A percentile compares a stretch with the other conserved stretches of the same genome.
Conservation (phyloP, 305 asterid species). For the Solanum hybrid region DNA sequence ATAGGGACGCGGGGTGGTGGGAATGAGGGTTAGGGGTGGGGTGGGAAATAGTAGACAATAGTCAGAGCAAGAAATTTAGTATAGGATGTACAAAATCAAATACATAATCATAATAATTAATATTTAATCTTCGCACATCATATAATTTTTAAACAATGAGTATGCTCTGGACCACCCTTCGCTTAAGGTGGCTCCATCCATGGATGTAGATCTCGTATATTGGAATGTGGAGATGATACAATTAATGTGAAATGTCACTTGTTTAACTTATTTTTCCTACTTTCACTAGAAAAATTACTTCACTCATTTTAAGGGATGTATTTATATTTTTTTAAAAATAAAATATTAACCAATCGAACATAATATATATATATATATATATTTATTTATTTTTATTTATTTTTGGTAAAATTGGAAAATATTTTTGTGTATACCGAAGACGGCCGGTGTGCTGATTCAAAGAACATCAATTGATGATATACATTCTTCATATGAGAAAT, state of each 20-base stretch:
- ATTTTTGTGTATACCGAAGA: not conserved
- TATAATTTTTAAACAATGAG: too few relatives aligned
- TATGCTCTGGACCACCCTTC: not conserved
- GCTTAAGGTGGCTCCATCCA: not conserved
- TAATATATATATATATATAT: too few relatives aligned
- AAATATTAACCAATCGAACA: too few relatives aligned
- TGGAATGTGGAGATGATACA: not conserved
- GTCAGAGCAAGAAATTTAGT: not conserved
- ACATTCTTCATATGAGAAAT: not conserved
- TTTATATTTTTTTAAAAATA: too few relatives aligned
- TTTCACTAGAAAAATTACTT: not conserved
- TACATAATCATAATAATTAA: not conserved
- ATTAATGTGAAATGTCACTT: not conserved
- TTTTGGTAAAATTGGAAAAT: too few relatives aligned
- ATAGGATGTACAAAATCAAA: not conserved
- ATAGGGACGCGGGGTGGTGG: not conserved
- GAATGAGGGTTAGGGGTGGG: not conserved
- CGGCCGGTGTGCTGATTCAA: not conserved
- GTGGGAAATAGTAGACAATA: not conserved
- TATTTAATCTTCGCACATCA: not conserved
- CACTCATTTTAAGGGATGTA: not conserved
- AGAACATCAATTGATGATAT: not conserved
- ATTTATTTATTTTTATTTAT: too few relatives aligned
- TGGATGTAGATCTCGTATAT: not conserved
- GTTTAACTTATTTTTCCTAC: accelerated